These are phyloP conservation scores for Ceratocystiopsis sp. DNA, from an alignment of 2,329 filamentous ascomycete genomes.

Conservation along the genomic window DNA sequence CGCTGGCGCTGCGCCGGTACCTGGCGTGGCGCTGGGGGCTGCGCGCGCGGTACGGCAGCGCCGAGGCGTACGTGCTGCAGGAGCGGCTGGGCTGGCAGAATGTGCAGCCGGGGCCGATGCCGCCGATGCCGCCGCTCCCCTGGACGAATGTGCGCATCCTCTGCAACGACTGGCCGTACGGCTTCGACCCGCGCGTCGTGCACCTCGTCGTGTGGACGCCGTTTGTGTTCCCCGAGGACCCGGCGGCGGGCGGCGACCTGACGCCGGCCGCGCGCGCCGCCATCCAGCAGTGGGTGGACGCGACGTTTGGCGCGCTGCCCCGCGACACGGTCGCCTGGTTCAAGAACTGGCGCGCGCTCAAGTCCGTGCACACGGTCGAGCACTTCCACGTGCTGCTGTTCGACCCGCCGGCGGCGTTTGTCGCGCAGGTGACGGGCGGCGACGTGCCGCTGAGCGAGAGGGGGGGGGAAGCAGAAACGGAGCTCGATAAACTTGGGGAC, in stretches of 20 bases:
- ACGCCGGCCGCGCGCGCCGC: constrained; percentile 42
- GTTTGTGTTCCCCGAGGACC: constrained; percentile 58
- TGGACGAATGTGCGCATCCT: constrained; percentile 53
- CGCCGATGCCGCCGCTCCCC: constrained; percentile 22
- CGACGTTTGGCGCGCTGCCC: constrained; percentile 43
- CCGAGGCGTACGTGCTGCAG: constrained; percentile 59
- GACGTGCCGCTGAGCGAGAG: constrained; percentile 50
- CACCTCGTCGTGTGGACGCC: constrained; percentile 92
- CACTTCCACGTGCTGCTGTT: constrained; percentile 92
- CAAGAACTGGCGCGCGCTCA: constrained; percentile 74
- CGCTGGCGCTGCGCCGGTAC: constrained; percentile 65
- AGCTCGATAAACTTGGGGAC: not conserved
- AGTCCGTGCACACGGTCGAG: constrained; percentile 74
- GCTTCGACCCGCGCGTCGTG: constrained; percentile 57
- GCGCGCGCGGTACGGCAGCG: constrained; percentile 50
- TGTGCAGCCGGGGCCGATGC: constrained; percentile 20
- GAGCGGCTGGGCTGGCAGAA: constrained; percentile 52
- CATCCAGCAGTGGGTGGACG: constrained; percentile 55
- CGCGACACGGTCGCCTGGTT: constrained; percentile 55
- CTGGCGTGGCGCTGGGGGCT: constrained; percentile 50
- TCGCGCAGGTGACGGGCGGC: constrained; percentile 53
- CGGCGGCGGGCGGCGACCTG: constrained; percentile 45
- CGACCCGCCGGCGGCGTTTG: constrained; percentile 52
- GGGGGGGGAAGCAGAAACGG: not conserved
- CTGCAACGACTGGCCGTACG: constrained; percentile 91